Percentiles rank a stretch among this genome's conserved stretches.
Evolutionary conservation across 148 eudicot genomes (phyloP).

Genomic region (Chenopodium berlandieri): DNA sequence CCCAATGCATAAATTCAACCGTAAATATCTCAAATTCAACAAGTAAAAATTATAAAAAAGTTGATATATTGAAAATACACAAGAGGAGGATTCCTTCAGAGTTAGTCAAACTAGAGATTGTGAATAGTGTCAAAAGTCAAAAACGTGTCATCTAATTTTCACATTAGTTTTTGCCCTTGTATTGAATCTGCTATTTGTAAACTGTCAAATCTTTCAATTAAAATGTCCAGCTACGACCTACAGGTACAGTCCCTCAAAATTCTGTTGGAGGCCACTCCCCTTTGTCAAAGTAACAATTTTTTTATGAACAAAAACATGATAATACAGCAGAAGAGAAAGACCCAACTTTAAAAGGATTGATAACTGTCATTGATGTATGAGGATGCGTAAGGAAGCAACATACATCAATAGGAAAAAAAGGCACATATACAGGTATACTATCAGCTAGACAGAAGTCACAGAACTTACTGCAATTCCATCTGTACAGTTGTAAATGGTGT

Average conservation of each 20-base stretch:
- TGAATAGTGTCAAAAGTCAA: too few relatives aligned
- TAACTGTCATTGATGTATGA: neutral
- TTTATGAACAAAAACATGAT: neutral
- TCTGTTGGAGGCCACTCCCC: neutral
- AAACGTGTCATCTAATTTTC: neutral
- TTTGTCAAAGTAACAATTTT: neutral
- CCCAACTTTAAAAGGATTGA: neutral
- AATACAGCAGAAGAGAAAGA: neutral
- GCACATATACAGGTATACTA: neutral
- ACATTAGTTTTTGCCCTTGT: neutral
- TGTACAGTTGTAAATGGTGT: constrained; percentile 80
- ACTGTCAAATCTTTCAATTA: neutral
- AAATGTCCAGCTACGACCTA: neutral
- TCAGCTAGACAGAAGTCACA: constrained; percentile 2
- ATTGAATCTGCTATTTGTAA: neutral
- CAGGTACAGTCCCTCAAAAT: neutral
- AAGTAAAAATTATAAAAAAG: too few relatives aligned
- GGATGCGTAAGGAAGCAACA: neutral
- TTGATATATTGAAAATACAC: too few relatives aligned
- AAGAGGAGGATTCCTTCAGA: too few relatives aligned
- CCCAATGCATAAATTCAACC: too few relatives aligned
- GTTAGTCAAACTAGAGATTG: too few relatives aligned
- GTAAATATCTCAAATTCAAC: too few relatives aligned
- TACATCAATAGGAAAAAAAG: neutral
- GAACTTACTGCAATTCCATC: constrained; percentile 92